Percentiles rank a stretch among this genome's conserved stretches.
Conservation (phyloP, 176 grass and related monocot species). For the Oryza nivara region DNA sequence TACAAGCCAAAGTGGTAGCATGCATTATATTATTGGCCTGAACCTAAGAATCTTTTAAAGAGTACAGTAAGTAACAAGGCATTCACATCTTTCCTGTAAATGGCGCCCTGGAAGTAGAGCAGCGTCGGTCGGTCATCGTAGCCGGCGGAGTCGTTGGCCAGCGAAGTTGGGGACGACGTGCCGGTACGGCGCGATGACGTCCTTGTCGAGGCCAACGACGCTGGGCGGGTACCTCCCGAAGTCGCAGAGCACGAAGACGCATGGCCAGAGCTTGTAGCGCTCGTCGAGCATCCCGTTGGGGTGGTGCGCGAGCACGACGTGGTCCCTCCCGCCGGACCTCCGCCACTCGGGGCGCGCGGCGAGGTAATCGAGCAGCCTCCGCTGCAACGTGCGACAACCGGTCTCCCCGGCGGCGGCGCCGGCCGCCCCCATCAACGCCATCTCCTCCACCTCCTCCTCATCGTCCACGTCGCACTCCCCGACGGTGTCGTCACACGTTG, state of each 20-base stretch:
- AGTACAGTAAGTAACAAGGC: slow-evolving; percentile 4
- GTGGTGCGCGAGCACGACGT: slow-evolving; percentile 93
- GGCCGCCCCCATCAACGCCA: no score
- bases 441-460: no score
- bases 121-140: slow-evolving; percentile 73
- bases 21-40: not conserved
- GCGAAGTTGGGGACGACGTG: slow-evolving; percentile 64
- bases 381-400: slow-evolving; percentile 53
- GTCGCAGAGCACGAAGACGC: slow-evolving; percentile 89
- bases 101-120: slow-evolving; percentile 92
- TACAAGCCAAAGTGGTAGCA: no score
- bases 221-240: slow-evolving; percentile 85
- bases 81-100: slow-evolving; percentile 97
- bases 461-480: no score
- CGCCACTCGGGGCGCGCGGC: slow-evolving; percentile 65
- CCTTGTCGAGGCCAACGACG: slow-evolving; percentile 83
- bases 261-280: slow-evolving; percentile 77
- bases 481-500: no score
- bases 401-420: no score
- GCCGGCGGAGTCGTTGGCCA: slow-evolving; percentile 63
- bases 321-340: slow-evolving; percentile 75
- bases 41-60: slow-evolving; percentile 16
- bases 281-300: slow-evolving; percentile 92
- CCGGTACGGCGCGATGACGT: slow-evolving; percentile 82
- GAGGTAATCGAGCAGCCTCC: slow-evolving; percentile 66